Percentiles rank a stretch among this genome's conserved stretches.
Conservation (phyloP, 345 rosid genomes). For the Populus simonii region DNA sequence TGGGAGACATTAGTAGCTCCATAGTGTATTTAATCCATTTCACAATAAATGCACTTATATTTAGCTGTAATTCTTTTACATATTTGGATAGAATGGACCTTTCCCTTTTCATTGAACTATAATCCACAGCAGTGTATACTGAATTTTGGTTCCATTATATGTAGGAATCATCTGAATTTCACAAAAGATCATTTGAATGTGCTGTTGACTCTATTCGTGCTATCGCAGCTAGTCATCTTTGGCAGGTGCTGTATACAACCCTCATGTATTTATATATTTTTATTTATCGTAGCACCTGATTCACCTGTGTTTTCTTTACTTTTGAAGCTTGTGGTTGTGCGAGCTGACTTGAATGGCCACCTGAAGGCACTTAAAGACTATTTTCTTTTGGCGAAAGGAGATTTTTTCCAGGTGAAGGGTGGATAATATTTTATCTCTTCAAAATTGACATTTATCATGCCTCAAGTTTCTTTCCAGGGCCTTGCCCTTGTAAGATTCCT, state of each 20-base stretch:
- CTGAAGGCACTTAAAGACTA: conserved; percentile 93
- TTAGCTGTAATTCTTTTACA: background rate
- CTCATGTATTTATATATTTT: conserved; percentile 2
- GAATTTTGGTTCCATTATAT: conserved; percentile 12
- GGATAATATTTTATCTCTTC: background rate
- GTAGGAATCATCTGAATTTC: conserved; percentile 92
- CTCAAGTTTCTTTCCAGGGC: background rate
- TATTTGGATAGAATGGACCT: background rate
- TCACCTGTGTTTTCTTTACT: conserved; percentile 21
- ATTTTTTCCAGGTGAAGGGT: conserved; percentile 84
- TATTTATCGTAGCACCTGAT: conserved; percentile 10
- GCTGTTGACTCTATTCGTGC: conserved; percentile 85
- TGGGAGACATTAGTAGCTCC: background rate
- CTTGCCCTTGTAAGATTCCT: background rate
- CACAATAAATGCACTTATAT: background rate
- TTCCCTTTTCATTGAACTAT: background rate
- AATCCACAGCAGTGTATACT: background rate
- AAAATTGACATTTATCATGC: background rate
- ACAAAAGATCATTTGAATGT: conserved; percentile 84
- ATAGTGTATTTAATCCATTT: background rate
- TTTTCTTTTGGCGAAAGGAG: conserved; percentile 94
- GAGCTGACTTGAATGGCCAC: conserved; percentile 90
- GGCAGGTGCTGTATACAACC: conserved; percentile 75
- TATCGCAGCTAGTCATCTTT: conserved; percentile 95
- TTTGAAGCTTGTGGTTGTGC: conserved; percentile 88